Evolutionary conservation across 176 grass and related monocot species (phyloP).

Genomic region (Carex cristatella): DNA sequence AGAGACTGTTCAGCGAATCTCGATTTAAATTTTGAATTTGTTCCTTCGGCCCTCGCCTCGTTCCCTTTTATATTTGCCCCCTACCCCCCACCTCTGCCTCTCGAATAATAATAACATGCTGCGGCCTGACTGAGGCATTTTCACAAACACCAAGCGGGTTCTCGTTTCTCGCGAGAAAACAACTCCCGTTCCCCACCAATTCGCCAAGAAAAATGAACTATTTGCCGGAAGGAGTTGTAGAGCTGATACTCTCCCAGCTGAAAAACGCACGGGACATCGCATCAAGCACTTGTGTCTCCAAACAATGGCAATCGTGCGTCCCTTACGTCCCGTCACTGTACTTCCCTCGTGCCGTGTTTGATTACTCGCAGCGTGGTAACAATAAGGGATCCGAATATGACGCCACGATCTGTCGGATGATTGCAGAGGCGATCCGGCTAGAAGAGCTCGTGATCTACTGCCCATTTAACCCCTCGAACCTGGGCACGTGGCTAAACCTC

Average conservation of each 20-base stretch:
- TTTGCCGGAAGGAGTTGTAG: conserved; percentile 75
- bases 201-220: conserved; percentile 35
- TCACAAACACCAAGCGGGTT: conserved; percentile 10
- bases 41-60: neutral
- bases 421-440: conserved; percentile 39
- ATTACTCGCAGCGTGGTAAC: neutral
- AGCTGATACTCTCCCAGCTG: conserved; percentile 67
- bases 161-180: neutral
- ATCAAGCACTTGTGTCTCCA: conserved; percentile 62
- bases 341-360: conserved; percentile 77
- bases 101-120: neutral
- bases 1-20: neutral
- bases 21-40: conserved; percentile 34
- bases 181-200: neutral
- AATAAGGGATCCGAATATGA: conserved; percentile 24
- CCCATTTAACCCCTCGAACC: conserved; percentile 61
- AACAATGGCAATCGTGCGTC: conserved; percentile 68
- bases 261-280: conserved; percentile 82
- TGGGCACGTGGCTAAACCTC: conserved; percentile 46
- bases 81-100: neutral
- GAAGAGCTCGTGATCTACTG: conserved; percentile 88
- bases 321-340: conserved; percentile 83
- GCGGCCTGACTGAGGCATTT: neutral
- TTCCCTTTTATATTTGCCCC: neutral
- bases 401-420: conserved; percentile 68